Base-by-base conservation (phyloP, 1,139 yeast species). In the Geotrichum citri-aurantii region DNA sequence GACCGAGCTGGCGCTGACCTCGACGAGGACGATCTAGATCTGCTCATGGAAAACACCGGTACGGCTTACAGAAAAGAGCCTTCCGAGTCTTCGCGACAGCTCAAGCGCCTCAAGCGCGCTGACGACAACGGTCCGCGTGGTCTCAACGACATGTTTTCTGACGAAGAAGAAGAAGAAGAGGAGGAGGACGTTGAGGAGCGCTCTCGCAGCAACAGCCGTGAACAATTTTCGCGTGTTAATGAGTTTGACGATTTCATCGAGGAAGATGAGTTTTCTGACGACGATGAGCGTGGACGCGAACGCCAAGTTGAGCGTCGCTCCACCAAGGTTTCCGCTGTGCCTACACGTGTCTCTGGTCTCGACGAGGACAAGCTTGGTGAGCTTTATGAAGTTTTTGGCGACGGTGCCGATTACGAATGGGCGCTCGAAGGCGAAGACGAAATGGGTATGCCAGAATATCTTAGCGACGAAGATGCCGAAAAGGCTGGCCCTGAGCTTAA, bases 351-450 rank as follows among this genome's bases (percentile, higher is more conserved):
- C 27, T 78, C 88, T 31, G 90, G 85, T 55, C 86, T 93, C 51
- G 97, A 95, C 67, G 86, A 95, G 62, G 99, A 93, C 69, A 89
- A 91, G 71, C 82, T 92, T 64, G 95, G 90, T 66, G 98, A 93
- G 71, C 81, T 93, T 68, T 91, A 85, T 69, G 99, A 93, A 72
- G 92, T 93, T 10, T 93, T 93, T 70, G 99, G 99, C 62, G 95
- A 91, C 71, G 99, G 99, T 52, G 93, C 86, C 62, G 98, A 92
- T 71, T 93, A 93, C 73, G 97, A 90, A 62, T 93, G 98, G 98
- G 99, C 99, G 1, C 78, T 95, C 61, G 97, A 90, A 68, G 78
- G 74, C 19, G 78, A 75, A 54, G 74, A 67, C 48, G 75, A 70
- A 49, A 73, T 67, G n/a, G 80, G 75, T 6, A 75, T 74, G 44